These are phyloP conservation scores for Hypoxylon sp. DNA, from an alignment of 2,329 filamentous ascomycete species.

Conservation along the genomic window DNA sequence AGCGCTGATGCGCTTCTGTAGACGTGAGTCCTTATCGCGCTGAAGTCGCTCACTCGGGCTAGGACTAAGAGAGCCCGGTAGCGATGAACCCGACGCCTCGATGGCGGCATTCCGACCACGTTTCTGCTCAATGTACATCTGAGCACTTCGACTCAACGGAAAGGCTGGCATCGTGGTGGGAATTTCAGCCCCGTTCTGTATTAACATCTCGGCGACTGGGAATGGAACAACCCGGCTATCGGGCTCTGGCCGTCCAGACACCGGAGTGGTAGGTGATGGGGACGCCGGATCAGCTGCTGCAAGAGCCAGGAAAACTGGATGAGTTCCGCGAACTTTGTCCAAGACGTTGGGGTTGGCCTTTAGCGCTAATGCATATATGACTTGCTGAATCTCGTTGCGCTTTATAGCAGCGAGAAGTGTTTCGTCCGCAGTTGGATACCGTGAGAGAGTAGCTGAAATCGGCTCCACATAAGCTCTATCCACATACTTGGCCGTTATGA, in stretches of 20 bases:
- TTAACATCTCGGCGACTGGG: slow-evolving; percentile 88
- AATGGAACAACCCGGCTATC: slow-evolving; percentile 77
- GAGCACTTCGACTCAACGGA: slow-evolving; percentile 84
- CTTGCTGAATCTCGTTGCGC: slow-evolving; percentile 93
- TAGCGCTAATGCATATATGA: slow-evolving; percentile 90
- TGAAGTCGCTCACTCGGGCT: slow-evolving; percentile 65
- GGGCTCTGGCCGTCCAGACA: slow-evolving; percentile 58
- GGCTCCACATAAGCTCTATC: slow-evolving; percentile 86
- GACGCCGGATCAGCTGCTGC: slow-evolving; percentile 92
- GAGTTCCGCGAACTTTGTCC: slow-evolving; percentile 89
- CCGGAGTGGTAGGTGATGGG: slow-evolving; percentile 68
- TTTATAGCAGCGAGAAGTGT: slow-evolving; percentile 93
- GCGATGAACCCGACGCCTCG: slow-evolving; percentile 60
- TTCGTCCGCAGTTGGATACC: slow-evolving; percentile 86
- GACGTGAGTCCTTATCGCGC: slow-evolving; percentile 74
- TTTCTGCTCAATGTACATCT: slow-evolving; percentile 88
- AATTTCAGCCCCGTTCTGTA: slow-evolving; percentile 95
- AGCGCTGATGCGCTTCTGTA: slow-evolving; percentile 85
- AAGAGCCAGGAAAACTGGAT: slow-evolving; percentile 90
- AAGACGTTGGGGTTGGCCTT: slow-evolving; percentile 87
- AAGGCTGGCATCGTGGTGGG: slow-evolving; percentile 83
- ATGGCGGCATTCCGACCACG: slow-evolving; percentile 64
- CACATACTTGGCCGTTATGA: slow-evolving; percentile 96
- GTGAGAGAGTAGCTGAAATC: slow-evolving; percentile 80
- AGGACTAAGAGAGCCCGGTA: slow-evolving; percentile 65